These are phyloP conservation scores for Mercurialis annua DNA, from an alignment of 345 rosid genomes.

Conservation along the genomic window DNA sequence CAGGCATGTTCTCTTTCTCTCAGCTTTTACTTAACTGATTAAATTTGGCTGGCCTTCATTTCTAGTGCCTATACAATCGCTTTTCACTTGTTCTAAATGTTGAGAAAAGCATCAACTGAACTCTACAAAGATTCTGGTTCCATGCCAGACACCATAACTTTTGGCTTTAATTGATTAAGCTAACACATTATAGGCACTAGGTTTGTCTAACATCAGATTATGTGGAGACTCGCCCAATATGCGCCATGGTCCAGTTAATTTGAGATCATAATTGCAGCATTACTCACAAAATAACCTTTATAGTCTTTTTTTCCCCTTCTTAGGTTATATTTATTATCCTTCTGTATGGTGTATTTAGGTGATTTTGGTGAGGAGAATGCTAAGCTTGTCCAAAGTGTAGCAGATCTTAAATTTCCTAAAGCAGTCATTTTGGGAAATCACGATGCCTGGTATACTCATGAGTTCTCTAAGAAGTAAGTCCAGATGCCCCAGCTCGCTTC, in stretches of 20 bases:
- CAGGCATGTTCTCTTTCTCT: slow-evolving; percentile 52
- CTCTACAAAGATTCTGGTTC: background rate
- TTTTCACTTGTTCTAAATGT: background rate
- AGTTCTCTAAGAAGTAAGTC: slow-evolving; percentile 55
- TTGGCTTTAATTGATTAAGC: background rate
- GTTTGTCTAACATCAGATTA: slow-evolving; percentile 1
- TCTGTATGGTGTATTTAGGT: slow-evolving; percentile 40
- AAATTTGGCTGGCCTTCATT: slow-evolving; percentile 14
- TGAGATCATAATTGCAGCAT: background rate
- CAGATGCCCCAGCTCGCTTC: background rate
- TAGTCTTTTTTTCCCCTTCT: background rate
- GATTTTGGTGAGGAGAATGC: slow-evolving; percentile 85
- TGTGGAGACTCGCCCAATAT: background rate
- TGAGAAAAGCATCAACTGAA: slow-evolving; percentile 18
- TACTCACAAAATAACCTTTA: background rate
- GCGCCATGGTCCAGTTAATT: background rate
- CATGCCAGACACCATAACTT: background rate
- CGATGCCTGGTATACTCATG: slow-evolving; percentile 71
- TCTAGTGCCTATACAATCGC: background rate
- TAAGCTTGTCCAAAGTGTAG: slow-evolving; percentile 59
- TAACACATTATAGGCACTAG: background rate
- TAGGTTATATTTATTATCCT: background rate
- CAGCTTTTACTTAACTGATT: slow-evolving; percentile 14
- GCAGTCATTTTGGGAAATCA: slow-evolving; percentile 84
- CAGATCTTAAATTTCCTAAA: slow-evolving; percentile 59